Base-by-base conservation (phyloP, 2,329 filamentous ascomycete genomes). In the Stagonosporopsis cucurbitacearum region DNA sequence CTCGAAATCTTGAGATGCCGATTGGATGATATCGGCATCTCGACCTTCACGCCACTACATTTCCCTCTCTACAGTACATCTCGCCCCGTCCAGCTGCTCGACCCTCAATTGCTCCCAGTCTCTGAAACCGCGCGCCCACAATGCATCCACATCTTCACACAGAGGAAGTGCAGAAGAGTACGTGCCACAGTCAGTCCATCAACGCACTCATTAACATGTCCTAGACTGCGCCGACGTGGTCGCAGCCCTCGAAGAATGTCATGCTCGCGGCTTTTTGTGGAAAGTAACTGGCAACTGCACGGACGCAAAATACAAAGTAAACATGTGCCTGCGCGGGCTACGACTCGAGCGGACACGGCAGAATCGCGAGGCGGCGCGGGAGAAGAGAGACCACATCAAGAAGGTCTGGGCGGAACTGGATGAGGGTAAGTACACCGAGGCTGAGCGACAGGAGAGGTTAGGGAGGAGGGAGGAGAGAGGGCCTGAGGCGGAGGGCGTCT, bases 141-240 rank as follows among this genome's bases (percentile, higher is more conserved):
- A 99, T 99, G 95, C 95, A 99, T 91, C 96, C 95, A 50, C 94
- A 97, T 80, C 81, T 99, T 2, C 93, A 98, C 74, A 96, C 92
- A 25, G 92, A 95, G 75, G 89, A 96, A 74, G 96, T 96, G 68
- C 71, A 73, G 44, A 82, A 86, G 66, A 93, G 94, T 96, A 84
- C 39, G 79, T 37, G 40, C 28, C 33, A 20, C 54, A 36, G 25
- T 35, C 37, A 40, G 22, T 36, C 46, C 23, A 30, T 4, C 30
- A 17, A 26, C 41, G 28, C 35, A 41, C 41, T 15, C 26, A 44
- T 41, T 28, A 32, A 39, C 30, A 9, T 6, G 4, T 15, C 42
- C 32, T 32, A 99, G 95, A 89, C 71, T 99, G 95, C 84, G 91
- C 94, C 77, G 92, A 96, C 66, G 86, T 99, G 75, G 96, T 98